A percentile compares a stretch with the other conserved stretches of the same genome.
Conservation (phyloP, 1,284 basidiomycete species). For the Rhodofomes roseus region DNA sequence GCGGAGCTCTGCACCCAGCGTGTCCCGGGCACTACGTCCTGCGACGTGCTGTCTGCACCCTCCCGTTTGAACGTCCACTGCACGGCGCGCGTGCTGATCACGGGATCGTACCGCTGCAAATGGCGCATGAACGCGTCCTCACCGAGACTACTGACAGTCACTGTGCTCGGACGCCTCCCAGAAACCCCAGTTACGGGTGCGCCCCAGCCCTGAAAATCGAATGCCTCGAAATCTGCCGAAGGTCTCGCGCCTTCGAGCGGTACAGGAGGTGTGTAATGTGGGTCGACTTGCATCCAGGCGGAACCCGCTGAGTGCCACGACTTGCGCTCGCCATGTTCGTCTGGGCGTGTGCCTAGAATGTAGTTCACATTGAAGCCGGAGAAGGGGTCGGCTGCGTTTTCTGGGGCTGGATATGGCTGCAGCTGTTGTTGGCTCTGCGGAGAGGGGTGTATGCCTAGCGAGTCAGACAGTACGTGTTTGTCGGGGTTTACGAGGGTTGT, state of each 20-base stretch:
- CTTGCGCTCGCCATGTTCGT: slow-evolving; percentile 26
- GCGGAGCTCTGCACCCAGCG: slow-evolving; percentile 19
- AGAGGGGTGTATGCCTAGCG: neutral
- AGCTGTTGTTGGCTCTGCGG: slow-evolving; percentile 16
- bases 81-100: slow-evolving; percentile 40
- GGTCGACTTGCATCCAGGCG: slow-evolving; percentile 31
- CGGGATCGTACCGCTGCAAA: slow-evolving; percentile 44
- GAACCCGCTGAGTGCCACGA: slow-evolving; percentile 32
- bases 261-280: neutral
- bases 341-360: slow-evolving; percentile 30
- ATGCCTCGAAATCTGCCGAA: slow-evolving; percentile 1
- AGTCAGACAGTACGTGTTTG: neutral
- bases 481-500: neutral
- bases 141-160: slow-evolving; percentile 38
- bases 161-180: slow-evolving; percentile 45
- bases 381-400: slow-evolving; percentile 21
- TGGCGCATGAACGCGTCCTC: slow-evolving; percentile 60
- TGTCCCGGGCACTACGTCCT: slow-evolving; percentile 15
- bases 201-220: slow-evolving; percentile 7
- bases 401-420: neutral
- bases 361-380: slow-evolving; percentile 40
- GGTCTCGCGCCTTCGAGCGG: neutral
- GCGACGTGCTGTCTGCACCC: slow-evolving; percentile 37
- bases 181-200: slow-evolving; percentile 2
- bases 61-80: slow-evolving; percentile 67